Evolutionary conservation across 495 filamentous ascomycete genomes (phyloP).

Genomic region (Barbatosphaeria neglecta): DNA sequence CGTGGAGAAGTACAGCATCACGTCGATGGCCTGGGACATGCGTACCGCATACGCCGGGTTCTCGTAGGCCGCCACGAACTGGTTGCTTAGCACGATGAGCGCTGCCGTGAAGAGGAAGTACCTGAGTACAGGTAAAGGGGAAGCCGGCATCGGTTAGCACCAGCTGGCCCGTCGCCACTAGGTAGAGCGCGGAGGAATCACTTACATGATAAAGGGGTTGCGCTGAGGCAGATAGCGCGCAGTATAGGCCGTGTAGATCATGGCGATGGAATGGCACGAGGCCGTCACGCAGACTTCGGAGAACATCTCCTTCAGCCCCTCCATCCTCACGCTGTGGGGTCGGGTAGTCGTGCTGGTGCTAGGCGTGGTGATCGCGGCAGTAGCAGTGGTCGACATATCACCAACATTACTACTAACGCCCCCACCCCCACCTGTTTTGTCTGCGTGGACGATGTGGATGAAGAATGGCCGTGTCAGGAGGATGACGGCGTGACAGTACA

Average conservation of each 20-base stretch:
- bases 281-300: constrained; percentile 61
- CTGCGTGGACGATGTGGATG: constrained; percentile 30
- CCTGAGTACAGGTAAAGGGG: constrained; percentile 14
- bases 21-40: constrained; percentile 46
- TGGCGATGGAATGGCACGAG: constrained; percentile 52
- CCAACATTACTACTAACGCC: too few species aligned
- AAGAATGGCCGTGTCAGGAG: constrained; percentile 64
- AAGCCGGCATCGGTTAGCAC: neutral
- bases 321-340: constrained; percentile 33
- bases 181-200: neutral
- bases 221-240: constrained; percentile 51
- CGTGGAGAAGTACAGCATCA: constrained; percentile 49
- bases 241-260: constrained; percentile 46
- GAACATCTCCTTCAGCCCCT: constrained; percentile 55
- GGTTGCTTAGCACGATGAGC: constrained; percentile 55
- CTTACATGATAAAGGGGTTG: constrained; percentile 57
- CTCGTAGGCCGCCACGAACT: constrained; percentile 53
- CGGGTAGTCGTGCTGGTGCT: constrained; percentile 15
- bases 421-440: constrained; percentile 22
- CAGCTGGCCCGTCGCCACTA: too few species aligned
- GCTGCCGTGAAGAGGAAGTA: constrained; percentile 66
- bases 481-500: constrained; percentile 65
- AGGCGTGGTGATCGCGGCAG: too few species aligned
- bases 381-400: too few species aligned
- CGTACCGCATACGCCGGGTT: constrained; percentile 42